A percentile compares a stretch with the other conserved stretches of the same genome.
Evolutionary conservation across 2,329 filamentous ascomycete genomes (phyloP).

Genomic region (Raffaelea deltoideospora): DNA sequence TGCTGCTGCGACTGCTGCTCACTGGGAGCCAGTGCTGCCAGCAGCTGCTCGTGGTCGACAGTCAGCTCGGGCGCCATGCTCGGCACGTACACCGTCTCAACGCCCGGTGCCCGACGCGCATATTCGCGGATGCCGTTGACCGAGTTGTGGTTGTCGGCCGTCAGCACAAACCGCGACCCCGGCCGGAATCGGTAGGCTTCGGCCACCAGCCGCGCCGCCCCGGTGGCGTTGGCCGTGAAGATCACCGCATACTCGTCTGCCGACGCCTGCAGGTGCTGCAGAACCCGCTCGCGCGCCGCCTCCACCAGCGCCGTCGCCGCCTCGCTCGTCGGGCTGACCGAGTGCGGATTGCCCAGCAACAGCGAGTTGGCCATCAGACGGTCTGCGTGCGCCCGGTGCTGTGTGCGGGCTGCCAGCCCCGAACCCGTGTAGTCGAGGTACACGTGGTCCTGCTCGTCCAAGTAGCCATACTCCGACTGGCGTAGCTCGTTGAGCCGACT

Average conservation of each 20-base stretch:
- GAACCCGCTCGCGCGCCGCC: slow-evolving; percentile 15
- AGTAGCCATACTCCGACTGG: slow-evolving; percentile 18
- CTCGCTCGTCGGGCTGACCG: slow-evolving; percentile 20
- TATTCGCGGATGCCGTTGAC: slow-evolving; percentile 23
- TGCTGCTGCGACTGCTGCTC: neutral
- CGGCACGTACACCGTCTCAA: slow-evolving; percentile 17
- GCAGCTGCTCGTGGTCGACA: slow-evolving; percentile 13
- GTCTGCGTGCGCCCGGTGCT: slow-evolving; percentile 16
- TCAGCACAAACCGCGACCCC: slow-evolving; percentile 16
- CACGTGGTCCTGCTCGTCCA: slow-evolving; percentile 21
- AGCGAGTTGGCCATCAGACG: slow-evolving; percentile 16
- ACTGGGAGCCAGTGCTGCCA: slow-evolving; percentile 11
- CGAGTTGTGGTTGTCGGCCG: slow-evolving; percentile 27
- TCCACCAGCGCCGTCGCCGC: slow-evolving; percentile 19
- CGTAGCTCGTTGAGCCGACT: slow-evolving; percentile 17
- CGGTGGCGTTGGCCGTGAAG: slow-evolving; percentile 25
- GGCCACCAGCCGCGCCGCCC: slow-evolving; percentile 21
- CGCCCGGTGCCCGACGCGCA: slow-evolving; percentile 13
- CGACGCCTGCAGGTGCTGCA: slow-evolving; percentile 19
- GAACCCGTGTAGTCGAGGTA: slow-evolving; percentile 27
- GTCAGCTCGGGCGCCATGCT: slow-evolving; percentile 14
- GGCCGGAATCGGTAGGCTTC: slow-evolving; percentile 21
- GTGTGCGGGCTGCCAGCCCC: slow-evolving; percentile 18
- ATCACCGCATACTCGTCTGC: slow-evolving; percentile 23
- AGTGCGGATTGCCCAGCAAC: slow-evolving; percentile 25